phyloP scores from a whole-genome alignment of 176 grass and related monocot genomes.

The Cymbopogon citratus region DNA sequence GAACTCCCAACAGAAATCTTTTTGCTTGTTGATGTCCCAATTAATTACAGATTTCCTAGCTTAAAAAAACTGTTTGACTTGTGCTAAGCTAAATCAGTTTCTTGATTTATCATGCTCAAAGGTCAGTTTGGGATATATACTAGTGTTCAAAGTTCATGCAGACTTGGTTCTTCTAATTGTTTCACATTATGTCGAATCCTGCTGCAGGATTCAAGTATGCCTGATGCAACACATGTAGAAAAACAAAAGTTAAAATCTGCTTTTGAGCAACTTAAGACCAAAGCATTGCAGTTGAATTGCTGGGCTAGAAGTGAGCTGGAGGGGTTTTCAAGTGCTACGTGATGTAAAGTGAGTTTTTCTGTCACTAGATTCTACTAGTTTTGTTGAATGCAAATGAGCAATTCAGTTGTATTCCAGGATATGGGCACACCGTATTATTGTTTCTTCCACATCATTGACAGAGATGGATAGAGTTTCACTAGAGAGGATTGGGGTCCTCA shows the following conservation, averaged over 20 bases:
- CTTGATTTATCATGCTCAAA: background rate
- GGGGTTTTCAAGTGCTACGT: conserved; percentile 18
- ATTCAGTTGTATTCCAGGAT: background rate
- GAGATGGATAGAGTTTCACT: background rate
- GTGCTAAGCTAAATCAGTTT: background rate
- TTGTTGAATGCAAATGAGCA: background rate
- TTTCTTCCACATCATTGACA: background rate
- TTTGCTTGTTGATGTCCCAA: background rate
- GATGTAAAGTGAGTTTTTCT: conserved; percentile 13
- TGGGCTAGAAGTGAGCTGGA: conserved; percentile 38
- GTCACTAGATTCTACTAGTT: background rate
- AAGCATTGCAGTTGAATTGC: conserved; percentile 44
- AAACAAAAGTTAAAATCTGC: conserved; percentile 43
- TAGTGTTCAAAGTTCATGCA: conserved; percentile 9
- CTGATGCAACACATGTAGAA: conserved; percentile 35
- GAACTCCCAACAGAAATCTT: background rate
- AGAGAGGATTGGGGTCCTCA: background rate
- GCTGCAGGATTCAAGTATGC: conserved; percentile 31
- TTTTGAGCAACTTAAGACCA: conserved; percentile 48
- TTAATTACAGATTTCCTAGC: background rate
- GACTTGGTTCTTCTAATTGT: background rate
- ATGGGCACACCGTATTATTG: background rate
- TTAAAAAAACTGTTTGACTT: background rate
- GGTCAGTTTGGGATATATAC: background rate
- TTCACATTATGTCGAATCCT: background rate